Evolutionary conservation across 305 asterid species (phyloP).

Genomic region (Withania somnifera): DNA sequence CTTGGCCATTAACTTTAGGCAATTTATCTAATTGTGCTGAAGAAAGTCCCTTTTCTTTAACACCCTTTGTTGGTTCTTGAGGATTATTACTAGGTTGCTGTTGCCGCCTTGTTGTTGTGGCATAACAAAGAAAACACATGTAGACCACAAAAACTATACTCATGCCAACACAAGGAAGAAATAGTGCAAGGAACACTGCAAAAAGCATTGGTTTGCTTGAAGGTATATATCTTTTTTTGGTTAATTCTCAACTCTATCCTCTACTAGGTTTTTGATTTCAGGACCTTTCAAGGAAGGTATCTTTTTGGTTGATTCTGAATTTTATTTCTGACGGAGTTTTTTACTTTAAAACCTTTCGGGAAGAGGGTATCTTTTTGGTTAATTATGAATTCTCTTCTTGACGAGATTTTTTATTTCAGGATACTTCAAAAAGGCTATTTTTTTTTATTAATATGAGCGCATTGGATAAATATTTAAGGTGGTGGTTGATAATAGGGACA

Average conservation of each 20-base stretch:
- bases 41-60: conserved; percentile 33
- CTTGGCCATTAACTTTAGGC: conserved; percentile 43
- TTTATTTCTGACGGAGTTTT: no score
- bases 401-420: neutral
- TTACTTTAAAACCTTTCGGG: no score
- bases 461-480: neutral
- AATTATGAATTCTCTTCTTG: no score
- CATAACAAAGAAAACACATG: conserved; percentile 59
- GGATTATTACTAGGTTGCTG: neutral
- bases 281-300: neutral
- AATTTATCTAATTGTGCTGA: conserved; percentile 52
- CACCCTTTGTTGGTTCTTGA: neutral
- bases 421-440: neutral
- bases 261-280: neutral
- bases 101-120: conserved; percentile 11
- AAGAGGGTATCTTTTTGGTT: no score
- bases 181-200: conserved; percentile 64
- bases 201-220: conserved; percentile 32
- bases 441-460: neutral
- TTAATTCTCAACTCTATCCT: neutral
- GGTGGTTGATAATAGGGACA: neutral
- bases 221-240: no score
- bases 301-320: neutral
- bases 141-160: conserved; percentile 57
- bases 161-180: conserved; percentile 86